Evolutionary conservation across 768 basidiomycete species (phyloP).

Genomic region (Fistulinella prunicolor): DNA sequence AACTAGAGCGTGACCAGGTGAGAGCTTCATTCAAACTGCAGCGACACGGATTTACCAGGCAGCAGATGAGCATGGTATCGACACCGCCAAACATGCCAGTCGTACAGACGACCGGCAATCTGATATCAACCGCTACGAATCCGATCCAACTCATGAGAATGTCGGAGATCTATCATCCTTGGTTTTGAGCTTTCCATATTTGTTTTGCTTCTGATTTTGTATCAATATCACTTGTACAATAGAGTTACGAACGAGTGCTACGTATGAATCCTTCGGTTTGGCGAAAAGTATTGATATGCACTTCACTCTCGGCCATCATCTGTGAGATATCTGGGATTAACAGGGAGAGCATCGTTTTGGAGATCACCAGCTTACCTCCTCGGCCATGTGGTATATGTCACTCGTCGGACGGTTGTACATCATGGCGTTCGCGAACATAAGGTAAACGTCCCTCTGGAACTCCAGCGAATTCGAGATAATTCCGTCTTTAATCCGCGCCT

Average conservation of each 20-base stretch:
- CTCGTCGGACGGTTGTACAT: slow-evolving; percentile 91
- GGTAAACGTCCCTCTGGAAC: slow-evolving; percentile 83
- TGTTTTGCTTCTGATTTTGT: not conserved
- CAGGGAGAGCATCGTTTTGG: not conserved
- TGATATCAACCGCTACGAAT: slow-evolving; percentile 85
- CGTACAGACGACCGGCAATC: slow-evolving; percentile 76
- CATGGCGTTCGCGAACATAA: slow-evolving; percentile 97
- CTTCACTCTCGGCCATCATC: slow-evolving; percentile 79
- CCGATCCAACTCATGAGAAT: slow-evolving; percentile 82
- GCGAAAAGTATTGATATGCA: slow-evolving; percentile 62
- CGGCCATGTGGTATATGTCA: slow-evolving; percentile 87
- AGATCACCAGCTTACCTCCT: slow-evolving; percentile 60
- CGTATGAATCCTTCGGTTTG: slow-evolving; percentile 73
- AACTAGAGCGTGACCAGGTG: slow-evolving; percentile 81
- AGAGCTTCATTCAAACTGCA: slow-evolving; percentile 5
- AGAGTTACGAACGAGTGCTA: slow-evolving; percentile 32
- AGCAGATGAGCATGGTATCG: slow-evolving; percentile 21
- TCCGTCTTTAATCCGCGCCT: slow-evolving; percentile 81
- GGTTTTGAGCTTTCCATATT: slow-evolving; percentile 52
- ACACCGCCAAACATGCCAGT: slow-evolving; percentile 42
- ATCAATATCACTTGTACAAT: slow-evolving; percentile 2
- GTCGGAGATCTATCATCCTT: slow-evolving; percentile 82
- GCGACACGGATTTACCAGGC: slow-evolving; percentile 4
- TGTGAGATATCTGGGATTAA: slow-evolving; percentile 23
- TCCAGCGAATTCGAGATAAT: slow-evolving; percentile 77